Conservation (phyloP, 768 basidiomycete genomes). For the Naganishia kalamii region DNA sequence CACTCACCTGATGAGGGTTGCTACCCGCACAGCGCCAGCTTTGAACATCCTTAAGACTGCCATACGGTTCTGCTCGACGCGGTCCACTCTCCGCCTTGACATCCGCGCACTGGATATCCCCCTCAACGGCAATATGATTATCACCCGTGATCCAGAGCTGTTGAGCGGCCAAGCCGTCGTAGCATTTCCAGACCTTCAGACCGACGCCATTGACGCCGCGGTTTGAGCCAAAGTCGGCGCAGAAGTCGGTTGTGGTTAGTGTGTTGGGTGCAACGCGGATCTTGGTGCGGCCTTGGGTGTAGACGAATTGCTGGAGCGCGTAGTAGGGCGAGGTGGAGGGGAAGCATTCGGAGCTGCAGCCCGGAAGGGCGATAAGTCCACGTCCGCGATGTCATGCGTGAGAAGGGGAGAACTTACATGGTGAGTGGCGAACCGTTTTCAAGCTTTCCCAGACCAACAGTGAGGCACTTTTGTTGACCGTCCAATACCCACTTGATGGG, state of each 20-base stretch:
- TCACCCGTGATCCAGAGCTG: constrained; percentile 4
- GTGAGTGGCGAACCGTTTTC: neutral
- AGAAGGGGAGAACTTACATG: neutral
- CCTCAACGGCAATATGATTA: neutral
- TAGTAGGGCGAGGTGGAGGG: neutral
- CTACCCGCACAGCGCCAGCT: constrained; percentile 12
- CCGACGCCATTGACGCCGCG: neutral
- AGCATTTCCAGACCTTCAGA: constrained; percentile 1
- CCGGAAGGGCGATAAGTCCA: neutral
- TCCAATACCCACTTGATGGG: constrained; percentile 6
- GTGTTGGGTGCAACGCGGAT: constrained; percentile 9
- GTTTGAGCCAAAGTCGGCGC: constrained; percentile 13
- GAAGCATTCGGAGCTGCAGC: neutral
- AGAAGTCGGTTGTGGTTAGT: neutral
- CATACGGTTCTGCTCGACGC: constrained; percentile 1
- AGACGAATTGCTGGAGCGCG: constrained; percentile 4
- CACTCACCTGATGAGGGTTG: constrained; percentile 13
- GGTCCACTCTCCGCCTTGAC: neutral
- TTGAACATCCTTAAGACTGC: constrained; percentile 10
- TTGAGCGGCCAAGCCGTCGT: neutral
- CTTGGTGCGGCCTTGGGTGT: neutral
- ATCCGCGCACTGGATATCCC: constrained; percentile 12
- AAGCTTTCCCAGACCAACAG: neutral
- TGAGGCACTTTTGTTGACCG: neutral
- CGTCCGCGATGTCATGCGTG: neutral